Evolutionary conservation across 2,329 filamentous ascomycete species (phyloP).

Genomic region (Drechslerella dactyloides): DNA sequence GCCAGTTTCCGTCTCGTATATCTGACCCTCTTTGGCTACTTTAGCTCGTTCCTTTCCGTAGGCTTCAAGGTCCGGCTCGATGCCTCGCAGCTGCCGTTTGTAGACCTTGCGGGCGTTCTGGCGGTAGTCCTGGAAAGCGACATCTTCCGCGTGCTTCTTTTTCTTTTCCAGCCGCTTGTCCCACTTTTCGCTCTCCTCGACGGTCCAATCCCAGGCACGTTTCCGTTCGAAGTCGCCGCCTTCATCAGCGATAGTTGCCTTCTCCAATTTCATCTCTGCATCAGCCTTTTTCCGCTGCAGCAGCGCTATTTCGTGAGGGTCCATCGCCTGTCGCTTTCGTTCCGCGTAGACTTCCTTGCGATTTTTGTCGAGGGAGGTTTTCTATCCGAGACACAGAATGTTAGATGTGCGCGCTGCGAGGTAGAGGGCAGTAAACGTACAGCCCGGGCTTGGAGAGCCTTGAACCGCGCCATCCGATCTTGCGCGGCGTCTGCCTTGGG

Average conservation of each 20-base stretch:
- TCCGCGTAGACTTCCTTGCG: conserved; percentile 83
- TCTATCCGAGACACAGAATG: conserved; percentile 56
- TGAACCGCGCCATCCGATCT: conserved; percentile 81
- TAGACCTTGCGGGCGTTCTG: conserved; percentile 91
- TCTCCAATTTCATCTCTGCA: conserved; percentile 88
- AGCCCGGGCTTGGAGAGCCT: conserved; percentile 80
- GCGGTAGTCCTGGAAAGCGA: conserved; percentile 86
- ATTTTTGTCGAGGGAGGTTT: conserved; percentile 75
- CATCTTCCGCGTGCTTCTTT: conserved; percentile 77
- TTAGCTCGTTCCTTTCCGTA: conserved; percentile 87
- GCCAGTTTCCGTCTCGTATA: conserved; percentile 92
- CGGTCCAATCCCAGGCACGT: conserved; percentile 97
- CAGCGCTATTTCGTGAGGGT: conserved; percentile 76
- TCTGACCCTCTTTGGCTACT: conserved; percentile 83
- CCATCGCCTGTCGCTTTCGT: conserved; percentile 76
- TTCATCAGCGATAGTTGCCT: conserved; percentile 82
- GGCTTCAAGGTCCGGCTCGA: conserved; percentile 77
- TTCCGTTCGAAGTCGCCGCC: conserved; percentile 97
- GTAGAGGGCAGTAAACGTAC: conserved; percentile 57
- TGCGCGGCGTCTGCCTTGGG: conserved; percentile 58
- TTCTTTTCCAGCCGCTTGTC: conserved; percentile 89
- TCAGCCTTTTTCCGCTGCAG: conserved; percentile 86
- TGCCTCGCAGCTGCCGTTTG: conserved; percentile 81
- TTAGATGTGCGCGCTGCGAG: conserved; percentile 39
- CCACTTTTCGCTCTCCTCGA: conserved; percentile 93